Evolutionary conservation across 1,284 basidiomycete species (phyloP), one percentile per base, ranked within the genome.

Genomic region (Anthracocystis setariae): DNA sequence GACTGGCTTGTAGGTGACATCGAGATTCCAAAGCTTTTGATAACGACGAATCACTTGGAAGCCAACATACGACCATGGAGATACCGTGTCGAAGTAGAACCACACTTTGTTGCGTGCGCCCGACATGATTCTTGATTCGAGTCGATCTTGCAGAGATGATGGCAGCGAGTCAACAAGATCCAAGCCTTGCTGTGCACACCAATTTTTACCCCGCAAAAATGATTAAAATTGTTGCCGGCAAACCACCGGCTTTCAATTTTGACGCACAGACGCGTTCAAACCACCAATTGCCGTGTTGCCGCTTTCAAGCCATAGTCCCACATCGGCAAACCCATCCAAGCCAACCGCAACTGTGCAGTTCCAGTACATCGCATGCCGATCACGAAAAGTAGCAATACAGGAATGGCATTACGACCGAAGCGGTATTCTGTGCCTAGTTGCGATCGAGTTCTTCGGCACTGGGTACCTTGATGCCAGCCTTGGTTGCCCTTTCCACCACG

Each of bases 381-480:
- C n/a, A n/a, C n/a, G n/a, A n/a, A n/a, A 37, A 9, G 8, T 7
- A 17, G 35, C 8, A 15, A 37, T 9, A 33, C 32, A 33, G 8
- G 8, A 8, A 15, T 33, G 15, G 15, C 32, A 33, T 33, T 33
- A 13, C 12, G 12, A 24, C 21, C 42, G 17, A 39, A 39, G 18
- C 18, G 3, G 13, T 3, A 4, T n/a, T 9, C 10, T 5, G 18
- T 18, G 18, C 44, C 17, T 59, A 27, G 15, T 47, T 37, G 44
- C 40, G 24, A 12, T 60, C 52, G 1, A 60, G 8, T n/a, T 62
- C 54, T 3, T 24, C 18, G 0, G 35, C 45, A 29, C 42, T 5
- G 0, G 91, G 90, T 48, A 92, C 88, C 12, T 85, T 76, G 50
- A 92, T 81, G 0, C 88, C 88, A 4, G 90, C 91, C 29, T 87